Percentiles rank a stretch among this genome's conserved stretches.
phyloP scores from a whole-genome alignment of 23 red algal genomes.

The Pyropia yezoensis region DNA sequence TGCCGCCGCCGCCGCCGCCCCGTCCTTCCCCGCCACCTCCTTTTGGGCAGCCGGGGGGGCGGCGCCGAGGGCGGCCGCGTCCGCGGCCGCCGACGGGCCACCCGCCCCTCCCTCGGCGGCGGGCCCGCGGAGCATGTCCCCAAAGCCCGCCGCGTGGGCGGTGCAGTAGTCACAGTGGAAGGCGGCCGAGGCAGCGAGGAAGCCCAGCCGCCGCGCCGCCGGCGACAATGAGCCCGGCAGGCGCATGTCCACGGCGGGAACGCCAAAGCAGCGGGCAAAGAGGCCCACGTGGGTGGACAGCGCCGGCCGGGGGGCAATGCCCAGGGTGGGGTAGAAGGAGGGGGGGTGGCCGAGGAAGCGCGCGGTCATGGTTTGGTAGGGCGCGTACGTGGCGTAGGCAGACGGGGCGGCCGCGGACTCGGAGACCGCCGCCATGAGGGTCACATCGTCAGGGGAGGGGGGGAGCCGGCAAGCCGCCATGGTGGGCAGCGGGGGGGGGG shows the following conservation, averaged over 20 bases:
- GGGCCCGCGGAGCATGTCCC: slow-evolving; percentile 17
- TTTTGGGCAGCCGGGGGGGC: neutral
- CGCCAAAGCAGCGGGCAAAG: slow-evolving; percentile 5
- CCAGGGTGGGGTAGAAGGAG: slow-evolving; percentile 17
- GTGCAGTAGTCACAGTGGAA: slow-evolving; percentile 35
- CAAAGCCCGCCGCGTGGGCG: slow-evolving; percentile 15
- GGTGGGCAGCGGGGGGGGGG: no score
- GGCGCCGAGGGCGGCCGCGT: neutral
- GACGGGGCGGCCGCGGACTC: no score
- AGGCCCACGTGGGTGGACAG: slow-evolving; percentile 20
- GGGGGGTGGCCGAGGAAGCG: slow-evolving; percentile 16
- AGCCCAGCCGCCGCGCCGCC: slow-evolving; percentile 11
- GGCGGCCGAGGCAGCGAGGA: slow-evolving; percentile 15
- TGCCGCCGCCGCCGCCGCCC: no score
- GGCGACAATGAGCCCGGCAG: slow-evolving; percentile 6
- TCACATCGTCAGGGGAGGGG: no score
- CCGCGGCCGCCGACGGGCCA: neutral
- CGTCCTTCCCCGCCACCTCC: no score
- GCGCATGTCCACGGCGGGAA: slow-evolving; percentile 1
- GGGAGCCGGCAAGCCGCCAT: no score
- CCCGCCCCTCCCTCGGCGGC: no score
- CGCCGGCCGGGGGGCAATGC: slow-evolving; percentile 5
- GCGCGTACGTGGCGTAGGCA: neutral
- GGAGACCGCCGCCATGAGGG: no score
- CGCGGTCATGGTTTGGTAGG: slow-evolving; percentile 4